Evolutionary conservation across 148 eudicot species (phyloP).

Genomic region (Spergularia marina): DNA sequence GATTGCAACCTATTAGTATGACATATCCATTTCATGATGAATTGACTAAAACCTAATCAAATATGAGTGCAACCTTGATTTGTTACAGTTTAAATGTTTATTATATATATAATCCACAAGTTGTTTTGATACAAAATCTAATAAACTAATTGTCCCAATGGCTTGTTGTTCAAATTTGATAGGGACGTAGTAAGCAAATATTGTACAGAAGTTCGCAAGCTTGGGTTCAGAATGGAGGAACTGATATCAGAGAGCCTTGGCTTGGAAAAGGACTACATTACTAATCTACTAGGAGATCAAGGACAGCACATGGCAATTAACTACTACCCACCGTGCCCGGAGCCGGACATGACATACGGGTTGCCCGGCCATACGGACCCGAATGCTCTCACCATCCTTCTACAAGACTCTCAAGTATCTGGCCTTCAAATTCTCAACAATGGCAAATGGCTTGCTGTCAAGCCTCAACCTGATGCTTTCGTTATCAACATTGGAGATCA

Average conservation of each 20-base stretch:
- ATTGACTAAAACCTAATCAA: too few species aligned
- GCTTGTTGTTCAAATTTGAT: not conserved
- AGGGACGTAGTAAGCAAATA: conserved; percentile 66
- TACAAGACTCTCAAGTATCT: conserved; percentile 60
- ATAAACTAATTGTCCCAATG: not conserved
- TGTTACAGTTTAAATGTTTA: not conserved
- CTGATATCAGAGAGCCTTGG: conserved; percentile 79
- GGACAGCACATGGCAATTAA: conserved; percentile 97
- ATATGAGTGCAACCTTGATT: too few species aligned
- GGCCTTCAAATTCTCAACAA: conserved; percentile 87
- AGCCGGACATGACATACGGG: conserved; percentile 85
- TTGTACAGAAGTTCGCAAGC: conserved; percentile 53
- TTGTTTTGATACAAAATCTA: not conserved
- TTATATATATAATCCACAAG: not conserved
- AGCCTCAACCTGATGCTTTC: conserved; percentile 73
- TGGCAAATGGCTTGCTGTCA: conserved; percentile 69
- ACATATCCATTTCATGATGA: too few species aligned
- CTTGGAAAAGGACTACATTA: conserved; percentile 50
- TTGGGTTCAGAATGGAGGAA: conserved; percentile 71
- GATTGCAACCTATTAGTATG: too few species aligned
- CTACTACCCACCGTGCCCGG: conserved; percentile 83
- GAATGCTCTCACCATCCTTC: conserved; percentile 85
- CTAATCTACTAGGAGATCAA: conserved; percentile 61
- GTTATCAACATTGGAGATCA: conserved; percentile 93
- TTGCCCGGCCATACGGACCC: conserved; percentile 91